Evolutionary conservation across 31 red algal genomes (phyloP).

Genomic region (Bonnemaisonia californica): DNA sequence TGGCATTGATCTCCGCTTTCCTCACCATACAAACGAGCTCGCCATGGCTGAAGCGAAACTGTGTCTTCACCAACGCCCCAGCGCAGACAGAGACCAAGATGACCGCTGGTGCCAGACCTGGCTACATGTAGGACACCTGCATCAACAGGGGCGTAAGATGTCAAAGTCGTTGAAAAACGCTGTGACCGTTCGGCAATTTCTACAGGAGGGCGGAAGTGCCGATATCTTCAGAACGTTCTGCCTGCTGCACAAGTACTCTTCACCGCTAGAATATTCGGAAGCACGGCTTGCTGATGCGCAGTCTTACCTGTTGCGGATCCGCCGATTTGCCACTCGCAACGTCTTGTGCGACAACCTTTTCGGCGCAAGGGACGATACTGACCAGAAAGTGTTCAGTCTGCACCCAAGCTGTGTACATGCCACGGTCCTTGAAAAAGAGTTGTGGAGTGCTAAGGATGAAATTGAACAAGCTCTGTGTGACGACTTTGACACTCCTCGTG

Average conservation of each 20-base stretch:
- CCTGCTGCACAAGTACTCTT: slow-evolving; percentile 66
- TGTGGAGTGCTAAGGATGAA: slow-evolving; percentile 16
- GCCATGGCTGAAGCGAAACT: slow-evolving; percentile 53
- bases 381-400: not conserved
- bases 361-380: not conserved
- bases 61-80: slow-evolving; percentile 24
- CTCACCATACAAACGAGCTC: slow-evolving; percentile 94
- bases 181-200: slow-evolving; percentile 65
- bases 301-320: slow-evolving; percentile 25
- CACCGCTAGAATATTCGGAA: slow-evolving; percentile 59
- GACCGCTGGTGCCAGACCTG: slow-evolving; percentile 65
- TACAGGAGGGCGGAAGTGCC: slow-evolving; percentile 57
- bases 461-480: slow-evolving; percentile 51
- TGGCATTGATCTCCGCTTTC: slow-evolving; percentile 87
- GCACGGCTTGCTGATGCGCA: slow-evolving; percentile 42
- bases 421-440: slow-evolving; percentile 8
- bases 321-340: slow-evolving; percentile 33
- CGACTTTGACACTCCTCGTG: slow-evolving; percentile 73
- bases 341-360: slow-evolving; percentile 4
- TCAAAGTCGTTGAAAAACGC: slow-evolving; percentile 82
- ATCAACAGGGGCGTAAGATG: slow-evolving; percentile 80
- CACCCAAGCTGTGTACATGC: slow-evolving; percentile 33
- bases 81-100: not conserved
- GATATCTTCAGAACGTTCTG: slow-evolving; percentile 84
- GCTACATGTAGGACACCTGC: slow-evolving; percentile 77